Conservation (phyloP, 768 basidiomycete species). For the Leccinellum luteum region DNA sequence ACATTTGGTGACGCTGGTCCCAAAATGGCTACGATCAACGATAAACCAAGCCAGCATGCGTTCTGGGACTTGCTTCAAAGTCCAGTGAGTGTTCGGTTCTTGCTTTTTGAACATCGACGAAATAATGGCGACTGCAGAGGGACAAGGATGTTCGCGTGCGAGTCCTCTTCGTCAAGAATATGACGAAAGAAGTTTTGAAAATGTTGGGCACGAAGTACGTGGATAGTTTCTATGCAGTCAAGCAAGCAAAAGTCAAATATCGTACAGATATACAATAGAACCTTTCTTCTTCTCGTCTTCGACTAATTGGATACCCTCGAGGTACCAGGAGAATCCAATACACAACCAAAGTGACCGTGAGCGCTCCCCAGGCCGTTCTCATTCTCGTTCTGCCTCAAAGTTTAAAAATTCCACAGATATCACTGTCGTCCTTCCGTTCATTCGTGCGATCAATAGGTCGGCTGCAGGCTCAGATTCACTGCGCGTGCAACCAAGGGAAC, state of each 20-base stretch:
- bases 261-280: conserved; percentile 48
- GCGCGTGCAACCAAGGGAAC: not conserved
- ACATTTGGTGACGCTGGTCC: conserved; percentile 1
- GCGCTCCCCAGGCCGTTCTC: conserved; percentile 31
- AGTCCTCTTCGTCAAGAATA: conserved; percentile 48
- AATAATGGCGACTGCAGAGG: conserved; percentile 17
- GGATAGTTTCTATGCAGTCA: not conserved
- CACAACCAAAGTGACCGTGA: conserved; percentile 49
- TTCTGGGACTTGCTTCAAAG: conserved; percentile 36
- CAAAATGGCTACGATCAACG: not conserved
- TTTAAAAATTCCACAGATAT: conserved; percentile 40
- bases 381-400: not conserved
- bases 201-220: conserved; percentile 56
- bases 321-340: conserved; percentile 51
- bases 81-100: conserved; percentile 31
- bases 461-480: not conserved
- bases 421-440: conserved; percentile 53
- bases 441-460: conserved; percentile 34
- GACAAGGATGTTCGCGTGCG: conserved; percentile 41
- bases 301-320: conserved; percentile 64
- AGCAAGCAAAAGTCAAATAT: not conserved
- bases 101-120: not conserved
- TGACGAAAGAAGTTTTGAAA: conserved; percentile 49
- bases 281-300: conserved; percentile 67
- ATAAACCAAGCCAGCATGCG: conserved; percentile 12